phyloP scores from a whole-genome alignment of 2,329 filamentous ascomycete species.

The Rugonectria rugulosa region DNA sequence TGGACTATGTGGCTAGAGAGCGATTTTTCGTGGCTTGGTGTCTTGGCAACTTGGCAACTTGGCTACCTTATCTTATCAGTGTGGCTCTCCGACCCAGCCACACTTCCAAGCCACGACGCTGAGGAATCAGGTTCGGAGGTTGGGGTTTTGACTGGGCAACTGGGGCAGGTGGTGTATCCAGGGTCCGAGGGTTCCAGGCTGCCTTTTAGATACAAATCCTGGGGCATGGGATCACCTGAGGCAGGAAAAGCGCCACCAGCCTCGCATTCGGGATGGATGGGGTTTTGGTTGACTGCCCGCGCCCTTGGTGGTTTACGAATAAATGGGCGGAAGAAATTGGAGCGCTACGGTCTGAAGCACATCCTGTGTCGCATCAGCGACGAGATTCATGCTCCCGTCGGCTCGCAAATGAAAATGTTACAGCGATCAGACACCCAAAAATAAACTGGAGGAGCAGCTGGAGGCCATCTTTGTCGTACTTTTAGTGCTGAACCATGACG shows the following conservation, averaged over 20 bases:
- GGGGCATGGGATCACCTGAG: constrained; percentile 31
- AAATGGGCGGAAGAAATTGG: constrained; percentile 14
- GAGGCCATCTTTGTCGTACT: constrained; percentile 2
- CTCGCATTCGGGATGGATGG: constrained; percentile 9
- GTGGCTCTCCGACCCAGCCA: no score
- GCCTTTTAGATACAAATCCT: constrained; percentile 9
- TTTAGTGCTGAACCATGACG: constrained; percentile 13
- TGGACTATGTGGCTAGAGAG: no score
- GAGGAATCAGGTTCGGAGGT: background rate
- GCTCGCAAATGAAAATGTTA: no score
- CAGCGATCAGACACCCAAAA: constrained; percentile 14
- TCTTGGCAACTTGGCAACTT: no score
- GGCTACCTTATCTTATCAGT: no score
- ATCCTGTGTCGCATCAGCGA: constrained; percentile 14
- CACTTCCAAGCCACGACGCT: background rate
- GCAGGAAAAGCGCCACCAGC: constrained; percentile 16
- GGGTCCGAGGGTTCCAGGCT: background rate
- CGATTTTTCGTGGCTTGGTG: no score
- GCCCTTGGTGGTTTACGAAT: background rate
- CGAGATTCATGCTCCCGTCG: constrained; percentile 1
- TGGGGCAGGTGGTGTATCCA: background rate
- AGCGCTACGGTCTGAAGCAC: constrained; percentile 11
- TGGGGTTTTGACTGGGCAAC: background rate
- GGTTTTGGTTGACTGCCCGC: background rate
- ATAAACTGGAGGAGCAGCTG: constrained; percentile 1